Conservation (phyloP, 371 early-diverging fungal genomes). For the Mortierella sp. region DNA sequence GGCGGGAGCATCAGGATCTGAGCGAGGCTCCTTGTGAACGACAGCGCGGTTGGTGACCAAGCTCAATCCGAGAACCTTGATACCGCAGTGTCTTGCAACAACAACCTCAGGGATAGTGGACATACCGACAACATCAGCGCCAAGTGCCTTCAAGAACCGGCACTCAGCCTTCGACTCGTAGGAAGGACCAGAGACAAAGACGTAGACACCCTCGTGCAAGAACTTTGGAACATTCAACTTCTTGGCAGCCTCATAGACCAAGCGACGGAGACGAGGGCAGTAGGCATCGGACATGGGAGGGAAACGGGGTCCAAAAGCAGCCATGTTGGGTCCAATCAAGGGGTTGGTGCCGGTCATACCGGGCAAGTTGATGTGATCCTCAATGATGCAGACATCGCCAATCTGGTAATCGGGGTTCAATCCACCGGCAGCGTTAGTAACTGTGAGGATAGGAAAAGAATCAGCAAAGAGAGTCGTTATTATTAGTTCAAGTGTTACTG, state of each 20-base stretch:
- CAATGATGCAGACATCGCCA: constrained; percentile 90
- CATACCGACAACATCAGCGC: constrained; percentile 96
- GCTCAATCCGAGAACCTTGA: constrained; percentile 87
- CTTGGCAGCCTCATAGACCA: constrained; percentile 73
- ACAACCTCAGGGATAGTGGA: constrained; percentile 96
- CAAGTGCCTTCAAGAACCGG: constrained; percentile 77
- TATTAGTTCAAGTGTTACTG: background rate
- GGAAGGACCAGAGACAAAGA: constrained; percentile 89
- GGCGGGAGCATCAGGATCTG: constrained; percentile 67
- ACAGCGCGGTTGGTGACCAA: constrained; percentile 91
- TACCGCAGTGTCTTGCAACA: constrained; percentile 92
- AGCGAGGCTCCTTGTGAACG: constrained; percentile 73
- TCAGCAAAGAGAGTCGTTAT: background rate
- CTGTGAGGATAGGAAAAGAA: constrained; percentile 42
- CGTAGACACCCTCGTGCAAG: constrained; percentile 88
- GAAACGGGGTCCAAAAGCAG: constrained; percentile 92
- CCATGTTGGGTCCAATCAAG: constrained; percentile 88
- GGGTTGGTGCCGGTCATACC: constrained; percentile 86
- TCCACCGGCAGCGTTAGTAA: constrained; percentile 95
- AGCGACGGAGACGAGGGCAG: constrained; percentile 82
- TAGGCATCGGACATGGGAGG: constrained; percentile 93
- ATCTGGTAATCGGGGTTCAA: constrained; percentile 85
- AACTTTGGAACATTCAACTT: constrained; percentile 63
- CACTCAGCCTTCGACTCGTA: constrained; percentile 95
- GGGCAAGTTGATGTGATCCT: constrained; percentile 91